A percentile compares a stretch with the other conserved stretches of the same genome.
phyloP scores from a whole-genome alignment of 257 asterid species.

The Solanum piurae region DNA sequence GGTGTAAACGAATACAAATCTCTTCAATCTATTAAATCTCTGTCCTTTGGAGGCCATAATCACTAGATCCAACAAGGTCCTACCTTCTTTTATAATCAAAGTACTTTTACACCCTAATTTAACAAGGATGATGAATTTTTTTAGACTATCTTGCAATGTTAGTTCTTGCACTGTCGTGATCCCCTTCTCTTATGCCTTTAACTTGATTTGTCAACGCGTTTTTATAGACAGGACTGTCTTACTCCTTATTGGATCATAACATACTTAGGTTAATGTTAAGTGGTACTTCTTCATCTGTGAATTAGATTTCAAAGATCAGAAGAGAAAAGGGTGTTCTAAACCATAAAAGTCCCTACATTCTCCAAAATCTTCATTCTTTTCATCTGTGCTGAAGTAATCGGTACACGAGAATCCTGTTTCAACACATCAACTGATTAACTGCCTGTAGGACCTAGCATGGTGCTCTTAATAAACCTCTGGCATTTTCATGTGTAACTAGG shows the following conservation, averaged over 20 bases:
- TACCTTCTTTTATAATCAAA: not conserved
- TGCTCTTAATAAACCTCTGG: not conserved
- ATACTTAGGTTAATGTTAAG: not conserved
- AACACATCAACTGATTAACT: not conserved
- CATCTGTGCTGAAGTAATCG: not conserved
- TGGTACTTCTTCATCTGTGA: not conserved
- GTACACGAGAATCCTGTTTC: not conserved
- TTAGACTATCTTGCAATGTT: not conserved
- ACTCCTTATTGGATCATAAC: not conserved
- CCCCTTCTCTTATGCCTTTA: not conserved
- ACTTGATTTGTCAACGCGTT: not conserved
- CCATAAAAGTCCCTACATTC: not conserved
- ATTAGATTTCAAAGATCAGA: not conserved
- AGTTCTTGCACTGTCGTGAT: not conserved
- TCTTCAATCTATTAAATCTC: not conserved
- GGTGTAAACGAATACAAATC: not conserved
- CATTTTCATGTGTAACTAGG: not conserved
- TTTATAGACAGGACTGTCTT: not conserved
- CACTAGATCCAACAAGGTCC: not conserved
- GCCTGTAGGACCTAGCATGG: not conserved
- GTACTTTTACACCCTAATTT: not conserved
- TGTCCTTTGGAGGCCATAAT: not conserved
- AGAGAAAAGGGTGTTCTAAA: not conserved
- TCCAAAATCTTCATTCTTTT: constrained; percentile 6
- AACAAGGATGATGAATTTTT: not conserved